Conservation (phyloP, 495 filamentous ascomycete genomes). For the Terfezia boudieri region DNA sequence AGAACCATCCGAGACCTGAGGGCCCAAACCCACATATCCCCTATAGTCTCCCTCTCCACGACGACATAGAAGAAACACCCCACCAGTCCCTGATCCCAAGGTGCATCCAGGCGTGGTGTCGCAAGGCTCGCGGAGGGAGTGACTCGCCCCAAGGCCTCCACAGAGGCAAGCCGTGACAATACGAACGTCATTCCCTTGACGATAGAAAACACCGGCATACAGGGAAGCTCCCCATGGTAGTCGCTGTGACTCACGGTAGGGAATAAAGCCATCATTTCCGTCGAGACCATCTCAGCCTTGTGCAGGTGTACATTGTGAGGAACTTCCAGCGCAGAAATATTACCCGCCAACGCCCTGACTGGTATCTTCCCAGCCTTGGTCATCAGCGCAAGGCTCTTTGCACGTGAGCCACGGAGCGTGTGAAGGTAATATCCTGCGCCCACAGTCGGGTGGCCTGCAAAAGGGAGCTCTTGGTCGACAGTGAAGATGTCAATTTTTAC, state of each 20-base stretch:
- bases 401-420: slow-evolving; percentile 12
- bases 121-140: slow-evolving; percentile 17
- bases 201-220: slow-evolving; percentile 27
- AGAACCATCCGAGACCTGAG: slow-evolving; percentile 33
- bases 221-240: slow-evolving; percentile 2
- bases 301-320: slow-evolving; percentile 49
- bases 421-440: slow-evolving; percentile 36
- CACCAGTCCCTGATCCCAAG: slow-evolving; percentile 31
- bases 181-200: slow-evolving; percentile 50
- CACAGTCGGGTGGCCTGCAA: slow-evolving; percentile 61
- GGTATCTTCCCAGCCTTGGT: slow-evolving; percentile 43
- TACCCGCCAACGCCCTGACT: slow-evolving; percentile 21
- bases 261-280: slow-evolving; percentile 8
- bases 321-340: slow-evolving; percentile 30
- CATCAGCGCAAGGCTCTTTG: slow-evolving; percentile 23
- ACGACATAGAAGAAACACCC: slow-evolving; percentile 34
- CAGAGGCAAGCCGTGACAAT: slow-evolving; percentile 28
- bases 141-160: slow-evolving; percentile 25
- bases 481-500: slow-evolving; percentile 52
- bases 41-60: slow-evolving; percentile 15
- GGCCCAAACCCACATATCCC: slow-evolving; percentile 4
- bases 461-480: slow-evolving; percentile 35
- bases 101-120: slow-evolving; percentile 28
- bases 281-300: not conserved
- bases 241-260: slow-evolving; percentile 6